phyloP scores from a whole-genome alignment of 306 rosid species.

The Hylodesmum podocarpum region DNA sequence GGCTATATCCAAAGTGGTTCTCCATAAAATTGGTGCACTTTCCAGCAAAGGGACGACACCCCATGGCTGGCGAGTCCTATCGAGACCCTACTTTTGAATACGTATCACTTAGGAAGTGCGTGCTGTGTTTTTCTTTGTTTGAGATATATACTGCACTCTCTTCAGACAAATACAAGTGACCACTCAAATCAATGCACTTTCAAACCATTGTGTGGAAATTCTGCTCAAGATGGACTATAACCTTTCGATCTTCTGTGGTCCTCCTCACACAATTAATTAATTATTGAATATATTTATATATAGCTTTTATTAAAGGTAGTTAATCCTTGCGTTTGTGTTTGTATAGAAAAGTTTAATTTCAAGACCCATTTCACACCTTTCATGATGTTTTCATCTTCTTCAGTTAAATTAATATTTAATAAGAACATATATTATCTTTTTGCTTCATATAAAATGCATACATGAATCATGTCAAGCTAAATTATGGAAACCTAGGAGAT shows the following conservation, averaged over 20 bases:
- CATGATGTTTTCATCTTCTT: not conserved
- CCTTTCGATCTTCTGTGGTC: not conserved
- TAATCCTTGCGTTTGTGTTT: not conserved
- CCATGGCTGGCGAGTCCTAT: slow-evolving; percentile 28
- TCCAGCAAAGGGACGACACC: slow-evolving; percentile 18
- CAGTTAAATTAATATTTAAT: no score
- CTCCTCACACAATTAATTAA: not conserved
- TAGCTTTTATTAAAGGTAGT: not conserved
- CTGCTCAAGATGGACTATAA: slow-evolving; percentile 1
- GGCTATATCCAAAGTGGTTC: not conserved
- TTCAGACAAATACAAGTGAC: slow-evolving; percentile 39
- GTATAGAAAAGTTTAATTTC: not conserved
- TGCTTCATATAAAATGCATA: not conserved
- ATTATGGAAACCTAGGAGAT: not conserved
- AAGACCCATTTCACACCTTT: not conserved
- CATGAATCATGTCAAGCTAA: not conserved
- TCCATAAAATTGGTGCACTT: not conserved
- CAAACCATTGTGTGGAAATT: slow-evolving; percentile 22
- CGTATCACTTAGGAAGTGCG: slow-evolving; percentile 13
- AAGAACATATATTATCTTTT: no score
- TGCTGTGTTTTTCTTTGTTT: slow-evolving; percentile 7
- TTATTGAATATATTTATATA: not conserved
- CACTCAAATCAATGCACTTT: slow-evolving; percentile 40
- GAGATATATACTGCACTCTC: not conserved
- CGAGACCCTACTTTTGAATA: slow-evolving; percentile 19